Percentiles rank a stretch among this genome's conserved stretches.
Evolutionary conservation across 805 yeast species (phyloP).

Genomic region (Pichia kluyveri): DNA sequence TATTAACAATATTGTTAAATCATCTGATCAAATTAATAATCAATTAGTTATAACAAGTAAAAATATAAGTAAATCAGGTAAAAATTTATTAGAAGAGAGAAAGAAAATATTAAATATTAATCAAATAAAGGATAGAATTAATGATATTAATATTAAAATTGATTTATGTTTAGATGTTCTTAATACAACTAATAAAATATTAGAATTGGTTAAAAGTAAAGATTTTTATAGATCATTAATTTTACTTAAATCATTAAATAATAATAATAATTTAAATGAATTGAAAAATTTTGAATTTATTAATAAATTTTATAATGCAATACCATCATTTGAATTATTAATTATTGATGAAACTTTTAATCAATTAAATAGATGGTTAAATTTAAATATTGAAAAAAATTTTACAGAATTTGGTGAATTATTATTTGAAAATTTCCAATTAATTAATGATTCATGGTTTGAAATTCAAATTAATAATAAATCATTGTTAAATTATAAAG

Average conservation of each 20-base stretch:
- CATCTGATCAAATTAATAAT: conserved; percentile 47
- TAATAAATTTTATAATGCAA: conserved; percentile 59
- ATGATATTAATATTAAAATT: conserved; percentile 61
- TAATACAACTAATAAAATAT: conserved; percentile 78
- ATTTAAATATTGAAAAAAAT: conserved; percentile 52
- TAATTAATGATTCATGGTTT: conserved; percentile 56
- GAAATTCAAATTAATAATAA: conserved; percentile 31
- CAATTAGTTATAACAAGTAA: conserved; percentile 49
- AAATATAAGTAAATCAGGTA: conserved; percentile 55
- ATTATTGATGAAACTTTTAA: conserved; percentile 69
- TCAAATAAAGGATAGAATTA: conserved; percentile 56
- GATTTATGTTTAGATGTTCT: conserved; percentile 70
- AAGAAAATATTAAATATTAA: conserved; percentile 50
- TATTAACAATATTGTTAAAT: conserved; percentile 50
- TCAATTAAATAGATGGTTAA: conserved; percentile 55
- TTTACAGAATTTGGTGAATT: conserved; percentile 48
- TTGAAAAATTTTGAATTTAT: conserved; percentile 65
- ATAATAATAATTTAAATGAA: conserved; percentile 51
- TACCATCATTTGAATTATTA: conserved; percentile 65
- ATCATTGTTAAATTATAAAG: conserved; percentile 45
- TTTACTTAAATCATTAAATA: conserved; percentile 65
- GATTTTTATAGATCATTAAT: conserved; percentile 83
- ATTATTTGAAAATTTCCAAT: conserved; percentile 43
- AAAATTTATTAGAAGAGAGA: conserved; percentile 53
- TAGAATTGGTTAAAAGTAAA: conserved; percentile 65